These are phyloP conservation scores for Escallonia rubra DNA, from an alignment of 129 eudicot genomes.

Conservation along the genomic window DNA sequence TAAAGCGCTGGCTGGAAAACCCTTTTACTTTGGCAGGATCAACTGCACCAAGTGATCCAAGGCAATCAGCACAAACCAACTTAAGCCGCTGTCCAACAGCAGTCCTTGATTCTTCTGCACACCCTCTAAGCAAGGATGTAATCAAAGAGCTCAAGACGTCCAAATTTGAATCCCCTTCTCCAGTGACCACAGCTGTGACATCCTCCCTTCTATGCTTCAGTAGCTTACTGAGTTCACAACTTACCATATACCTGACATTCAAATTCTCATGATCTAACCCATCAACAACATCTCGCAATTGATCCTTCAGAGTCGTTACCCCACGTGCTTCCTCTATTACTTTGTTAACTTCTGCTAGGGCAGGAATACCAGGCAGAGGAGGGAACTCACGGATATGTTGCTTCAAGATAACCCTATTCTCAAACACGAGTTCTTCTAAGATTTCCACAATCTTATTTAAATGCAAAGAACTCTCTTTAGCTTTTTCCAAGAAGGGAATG, in stretches of 20 bases:
- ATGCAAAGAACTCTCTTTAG: constrained; percentile 51
- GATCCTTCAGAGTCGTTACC: constrained; percentile 67
- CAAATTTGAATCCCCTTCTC: constrained; percentile 64
- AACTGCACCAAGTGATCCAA: constrained; percentile 90
- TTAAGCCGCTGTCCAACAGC: constrained; percentile 87
- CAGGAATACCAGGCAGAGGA: constrained; percentile 74
- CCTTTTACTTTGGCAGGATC: constrained; percentile 96
- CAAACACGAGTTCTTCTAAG: constrained; percentile 77
- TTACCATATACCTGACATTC: constrained; percentile 97
- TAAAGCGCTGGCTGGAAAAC: constrained; percentile 66
- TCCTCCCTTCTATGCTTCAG: constrained; percentile 68
- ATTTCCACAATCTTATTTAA: constrained; percentile 73
- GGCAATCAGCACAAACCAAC: constrained; percentile 92
- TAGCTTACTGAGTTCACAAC: constrained; percentile 80
- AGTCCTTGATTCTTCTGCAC: constrained; percentile 96
- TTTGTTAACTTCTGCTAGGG: constrained; percentile 69
- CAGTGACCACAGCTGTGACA: constrained; percentile 54
- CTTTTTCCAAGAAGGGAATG: constrained; percentile 82
- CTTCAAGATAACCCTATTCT: constrained; percentile 63
- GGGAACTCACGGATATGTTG: constrained; percentile 92
- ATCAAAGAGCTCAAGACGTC: constrained; percentile 84
- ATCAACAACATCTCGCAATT: constrained; percentile 59
- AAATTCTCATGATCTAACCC: constrained; percentile 93
- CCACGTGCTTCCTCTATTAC: constrained; percentile 91
- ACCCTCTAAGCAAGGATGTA: constrained; percentile 80